These are phyloP conservation scores for Isatis tinctoria DNA, from an alignment of 345 rosid species.

Conservation along the genomic window DNA sequence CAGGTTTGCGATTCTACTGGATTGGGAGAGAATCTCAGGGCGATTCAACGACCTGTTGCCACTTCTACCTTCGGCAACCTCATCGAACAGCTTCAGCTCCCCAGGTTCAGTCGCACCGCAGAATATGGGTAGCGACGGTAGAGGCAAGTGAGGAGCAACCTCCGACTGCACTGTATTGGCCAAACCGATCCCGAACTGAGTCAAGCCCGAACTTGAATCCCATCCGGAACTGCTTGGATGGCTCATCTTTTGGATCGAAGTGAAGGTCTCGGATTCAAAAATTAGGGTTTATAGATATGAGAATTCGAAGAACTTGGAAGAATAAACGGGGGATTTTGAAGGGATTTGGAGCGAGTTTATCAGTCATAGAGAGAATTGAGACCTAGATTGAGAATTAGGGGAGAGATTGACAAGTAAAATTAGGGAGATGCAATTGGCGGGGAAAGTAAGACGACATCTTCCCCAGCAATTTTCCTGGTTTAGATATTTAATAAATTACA, in stretches of 20 bases:
- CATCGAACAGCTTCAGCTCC: slow-evolving; percentile 64
- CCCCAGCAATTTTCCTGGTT: slow-evolving; percentile 26
- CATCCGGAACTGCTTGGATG: slow-evolving; percentile 45
- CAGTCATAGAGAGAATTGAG: slow-evolving; percentile 33
- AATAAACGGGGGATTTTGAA: slow-evolving; percentile 20
- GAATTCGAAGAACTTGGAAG: slow-evolving; percentile 2
- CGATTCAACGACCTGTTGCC: slow-evolving; percentile 54
- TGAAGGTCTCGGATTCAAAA: slow-evolving; percentile 22
- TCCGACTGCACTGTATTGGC: slow-evolving; percentile 93
- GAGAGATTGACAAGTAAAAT: not conserved
- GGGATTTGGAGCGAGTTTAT: slow-evolving; percentile 26
- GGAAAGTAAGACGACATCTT: slow-evolving; percentile 39
- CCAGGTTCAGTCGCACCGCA: slow-evolving; percentile 76
- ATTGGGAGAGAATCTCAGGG: slow-evolving; percentile 60
- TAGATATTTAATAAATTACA: not conserved
- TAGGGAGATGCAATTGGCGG: slow-evolving; percentile 64
- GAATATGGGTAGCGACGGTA: slow-evolving; percentile 87
- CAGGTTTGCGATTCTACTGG: slow-evolving; percentile 68
- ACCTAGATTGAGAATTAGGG: slow-evolving; percentile 37
- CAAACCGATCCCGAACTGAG: slow-evolving; percentile 67
- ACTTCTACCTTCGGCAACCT: slow-evolving; percentile 27
- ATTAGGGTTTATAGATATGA: slow-evolving; percentile 24
- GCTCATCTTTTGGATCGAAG: slow-evolving; percentile 61
- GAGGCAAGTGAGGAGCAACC: slow-evolving; percentile 79
- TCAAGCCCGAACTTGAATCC: slow-evolving; percentile 37